These are phyloP conservation scores for Fusarium transvaalense DNA, from an alignment of 2,329 filamentous ascomycete species.

Conservation along the genomic window DNA sequence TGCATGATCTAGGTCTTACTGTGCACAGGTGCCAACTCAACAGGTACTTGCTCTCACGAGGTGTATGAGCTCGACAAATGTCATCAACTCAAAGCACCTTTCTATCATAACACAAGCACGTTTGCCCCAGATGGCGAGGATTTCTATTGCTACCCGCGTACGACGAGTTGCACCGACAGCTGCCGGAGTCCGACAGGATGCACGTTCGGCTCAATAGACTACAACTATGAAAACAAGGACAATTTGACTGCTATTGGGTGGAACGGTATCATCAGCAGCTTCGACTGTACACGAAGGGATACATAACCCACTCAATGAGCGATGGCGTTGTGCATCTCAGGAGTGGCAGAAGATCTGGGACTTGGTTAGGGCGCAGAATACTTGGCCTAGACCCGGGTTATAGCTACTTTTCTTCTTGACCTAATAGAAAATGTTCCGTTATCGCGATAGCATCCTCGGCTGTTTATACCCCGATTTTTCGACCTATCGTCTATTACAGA, in stretches of 20 bases:
- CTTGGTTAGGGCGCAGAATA: background rate
- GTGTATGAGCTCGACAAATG: conserved; percentile 60
- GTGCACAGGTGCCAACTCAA: conserved; percentile 64
- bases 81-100: conserved; percentile 59
- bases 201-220: conserved; percentile 63
- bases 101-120: conserved; percentile 58
- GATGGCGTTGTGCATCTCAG: background rate
- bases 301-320: conserved; percentile 12
- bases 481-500: background rate
- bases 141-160: conserved; percentile 63
- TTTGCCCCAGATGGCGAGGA: conserved; percentile 64
- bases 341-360: background rate
- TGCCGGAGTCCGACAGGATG: conserved; percentile 66
- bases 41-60: conserved; percentile 60
- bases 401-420: too few relatives aligned
- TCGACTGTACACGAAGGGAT: conserved; percentile 50
- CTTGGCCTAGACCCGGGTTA: too few relatives aligned
- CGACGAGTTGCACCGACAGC: conserved; percentile 56
- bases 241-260: conserved; percentile 61
- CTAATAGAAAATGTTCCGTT: too few relatives aligned
- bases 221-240: conserved; percentile 60
- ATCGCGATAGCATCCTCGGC: too few relatives aligned
- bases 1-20: conserved; percentile 57
- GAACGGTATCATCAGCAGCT: conserved; percentile 56
- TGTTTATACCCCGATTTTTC: background rate